Percentiles rank a stretch among this genome's conserved stretches.
Evolutionary conservation across 2,329 filamentous ascomycete genomes (phyloP).

Genomic region (Cyphellophora europaea): DNA sequence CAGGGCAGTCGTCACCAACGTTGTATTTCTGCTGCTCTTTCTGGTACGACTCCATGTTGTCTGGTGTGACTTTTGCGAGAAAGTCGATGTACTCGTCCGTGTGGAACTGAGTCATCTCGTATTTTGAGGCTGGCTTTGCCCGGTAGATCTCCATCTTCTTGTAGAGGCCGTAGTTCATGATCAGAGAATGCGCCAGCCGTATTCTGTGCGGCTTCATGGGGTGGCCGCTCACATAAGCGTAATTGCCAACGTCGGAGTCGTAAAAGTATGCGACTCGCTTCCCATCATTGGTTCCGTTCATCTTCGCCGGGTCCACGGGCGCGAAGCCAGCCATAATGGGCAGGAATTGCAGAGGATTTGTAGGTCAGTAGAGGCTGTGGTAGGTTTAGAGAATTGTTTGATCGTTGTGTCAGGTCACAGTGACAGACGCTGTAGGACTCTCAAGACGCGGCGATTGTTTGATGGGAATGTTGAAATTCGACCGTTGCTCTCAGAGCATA

Average conservation of each 20-base stretch:
- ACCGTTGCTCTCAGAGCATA: too few relatives aligned
- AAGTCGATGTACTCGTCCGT: slow-evolving; percentile 68
- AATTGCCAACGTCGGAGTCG: slow-evolving; percentile 96
- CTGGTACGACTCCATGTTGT: slow-evolving; percentile 92
- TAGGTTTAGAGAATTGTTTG: too few relatives aligned
- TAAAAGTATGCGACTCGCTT: slow-evolving; percentile 98
- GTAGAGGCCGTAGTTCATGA: slow-evolving; percentile 66
- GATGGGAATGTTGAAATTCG: too few relatives aligned
- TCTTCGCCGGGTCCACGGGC: slow-evolving; percentile 43
- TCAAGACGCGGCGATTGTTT: too few relatives aligned
- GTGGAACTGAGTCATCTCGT: slow-evolving; percentile 66
- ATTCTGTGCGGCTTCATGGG: slow-evolving; percentile 62
- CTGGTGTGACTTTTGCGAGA: slow-evolving; percentile 80
- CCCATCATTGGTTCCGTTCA: slow-evolving; percentile 44
- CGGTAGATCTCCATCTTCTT: slow-evolving; percentile 68
- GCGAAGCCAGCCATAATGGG: slow-evolving; percentile 23
- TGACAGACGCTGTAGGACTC: too few relatives aligned
- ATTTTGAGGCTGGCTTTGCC: slow-evolving; percentile 65
- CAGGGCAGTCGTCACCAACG: slow-evolving; percentile 55
- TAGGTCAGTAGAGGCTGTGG: too few relatives aligned
- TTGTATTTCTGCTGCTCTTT: slow-evolving; percentile 81
- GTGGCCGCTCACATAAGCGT: slow-evolving; percentile 77
- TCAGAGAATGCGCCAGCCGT: slow-evolving; percentile 55
- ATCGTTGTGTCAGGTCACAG: too few relatives aligned
- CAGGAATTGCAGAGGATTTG: too few relatives aligned